Conservation (phyloP, 1,284 basidiomycete genomes). For the Somion occarium region DNA sequence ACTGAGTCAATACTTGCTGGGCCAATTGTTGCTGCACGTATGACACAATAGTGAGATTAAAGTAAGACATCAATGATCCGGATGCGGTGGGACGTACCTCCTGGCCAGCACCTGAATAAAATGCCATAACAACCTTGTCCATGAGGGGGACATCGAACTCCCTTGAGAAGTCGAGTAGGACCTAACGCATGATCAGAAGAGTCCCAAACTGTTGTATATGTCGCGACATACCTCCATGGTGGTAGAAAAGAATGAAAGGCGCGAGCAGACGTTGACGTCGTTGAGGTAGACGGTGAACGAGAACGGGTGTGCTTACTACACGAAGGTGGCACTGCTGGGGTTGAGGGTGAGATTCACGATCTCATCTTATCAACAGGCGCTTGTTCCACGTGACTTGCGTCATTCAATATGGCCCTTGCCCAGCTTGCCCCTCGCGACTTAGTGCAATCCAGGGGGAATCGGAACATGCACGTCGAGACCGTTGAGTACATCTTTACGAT, state of each 20-base stretch:
- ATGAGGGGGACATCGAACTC: slow-evolving; percentile 31
- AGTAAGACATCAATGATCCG: not conserved
- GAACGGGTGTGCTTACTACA: slow-evolving; percentile 15
- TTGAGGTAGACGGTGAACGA: slow-evolving; percentile 26
- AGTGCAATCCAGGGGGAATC: no score
- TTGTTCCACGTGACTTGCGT: not conserved
- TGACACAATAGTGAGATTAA: not conserved
- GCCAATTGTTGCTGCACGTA: slow-evolving; percentile 79
- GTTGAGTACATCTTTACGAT: no score
- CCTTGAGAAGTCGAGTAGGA: slow-evolving; percentile 30
- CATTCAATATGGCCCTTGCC: no score
- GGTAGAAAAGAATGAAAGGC: slow-evolving; percentile 15
- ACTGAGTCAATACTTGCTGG: slow-evolving; percentile 88
- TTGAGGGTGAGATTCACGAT: slow-evolving; percentile 32
- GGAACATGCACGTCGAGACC: no score
- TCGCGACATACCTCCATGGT: slow-evolving; percentile 33
- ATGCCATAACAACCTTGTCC: slow-evolving; percentile 29
- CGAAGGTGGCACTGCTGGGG: slow-evolving; percentile 31
- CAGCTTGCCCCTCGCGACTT: no score
- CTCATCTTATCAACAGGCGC: slow-evolving; percentile 25
- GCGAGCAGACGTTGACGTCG: slow-evolving; percentile 20
- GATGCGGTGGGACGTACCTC: slow-evolving; percentile 23
- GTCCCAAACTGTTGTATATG: not conserved
- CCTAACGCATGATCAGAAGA: slow-evolving; percentile 13
- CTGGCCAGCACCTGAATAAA: slow-evolving; percentile 26